Evolutionary conservation across 768 basidiomycete species (phyloP).

Genomic region (Boletus barrowsii): DNA sequence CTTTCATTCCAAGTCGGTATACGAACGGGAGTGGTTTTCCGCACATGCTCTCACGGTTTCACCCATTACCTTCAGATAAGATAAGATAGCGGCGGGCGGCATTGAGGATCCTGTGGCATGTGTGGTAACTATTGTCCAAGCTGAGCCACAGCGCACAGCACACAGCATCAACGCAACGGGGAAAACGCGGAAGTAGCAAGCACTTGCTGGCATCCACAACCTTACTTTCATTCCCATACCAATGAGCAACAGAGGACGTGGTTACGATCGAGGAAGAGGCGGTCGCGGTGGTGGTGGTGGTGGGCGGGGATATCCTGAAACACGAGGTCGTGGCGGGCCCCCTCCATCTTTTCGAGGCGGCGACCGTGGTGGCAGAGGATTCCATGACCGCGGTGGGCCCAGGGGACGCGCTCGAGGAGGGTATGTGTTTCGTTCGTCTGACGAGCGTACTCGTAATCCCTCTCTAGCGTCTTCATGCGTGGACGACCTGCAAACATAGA

Average conservation of each 20-base stretch:
- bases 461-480: conserved; percentile 39
- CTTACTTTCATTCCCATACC: neutral
- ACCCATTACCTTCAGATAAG: conserved; percentile 14
- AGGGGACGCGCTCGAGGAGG: conserved; percentile 38
- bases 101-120: neutral
- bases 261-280: conserved; percentile 38
- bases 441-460: neutral
- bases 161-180: conserved; percentile 23
- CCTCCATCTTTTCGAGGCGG: conserved; percentile 26
- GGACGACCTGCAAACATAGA: conserved; percentile 46
- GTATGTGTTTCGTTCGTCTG: conserved; percentile 24
- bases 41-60: no score
- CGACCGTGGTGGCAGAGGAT: conserved; percentile 33
- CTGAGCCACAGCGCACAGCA: neutral
- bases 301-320: conserved; percentile 31
- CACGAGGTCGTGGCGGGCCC: conserved; percentile 27
- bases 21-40: no score
- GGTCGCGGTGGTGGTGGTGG: conserved; percentile 34
- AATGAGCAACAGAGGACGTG: conserved; percentile 42
- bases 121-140: conserved; percentile 8
- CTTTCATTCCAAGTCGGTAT: neutral
- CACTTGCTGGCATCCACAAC: neutral
- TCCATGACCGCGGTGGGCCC: conserved; percentile 23
- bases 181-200: neutral
- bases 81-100: conserved; percentile 16